Percentiles rank a stretch among this genome's conserved stretches.
phyloP scores from a whole-genome alignment of 768 basidiomycete species.

The Cytidiella melzeri region DNA sequence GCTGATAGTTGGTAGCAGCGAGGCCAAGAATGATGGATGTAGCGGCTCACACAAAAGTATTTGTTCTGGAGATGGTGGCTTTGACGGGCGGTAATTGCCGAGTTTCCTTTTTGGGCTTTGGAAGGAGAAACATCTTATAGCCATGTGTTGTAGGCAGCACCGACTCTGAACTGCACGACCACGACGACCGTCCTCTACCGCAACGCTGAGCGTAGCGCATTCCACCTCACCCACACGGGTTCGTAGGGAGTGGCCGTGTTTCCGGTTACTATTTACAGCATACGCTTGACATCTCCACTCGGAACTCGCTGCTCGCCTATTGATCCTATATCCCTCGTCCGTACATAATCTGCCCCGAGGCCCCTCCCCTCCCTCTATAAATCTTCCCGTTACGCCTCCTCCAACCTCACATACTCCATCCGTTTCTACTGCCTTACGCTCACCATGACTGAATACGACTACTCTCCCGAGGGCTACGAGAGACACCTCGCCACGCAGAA shows the following conservation, averaged over 20 bases:
- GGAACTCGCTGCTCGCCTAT: background rate
- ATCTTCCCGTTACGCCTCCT: background rate
- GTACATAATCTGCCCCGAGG: background rate
- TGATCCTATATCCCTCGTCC: background rate
- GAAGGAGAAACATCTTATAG: background rate
- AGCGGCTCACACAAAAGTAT: background rate
- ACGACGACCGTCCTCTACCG: background rate
- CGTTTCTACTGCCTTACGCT: background rate
- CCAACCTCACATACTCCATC: background rate
- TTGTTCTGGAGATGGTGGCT: background rate
- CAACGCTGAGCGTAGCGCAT: background rate
- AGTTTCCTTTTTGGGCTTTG: background rate
- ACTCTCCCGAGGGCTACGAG: slow-evolving; percentile 27
- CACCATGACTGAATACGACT: slow-evolving; percentile 31
- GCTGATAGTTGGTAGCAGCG: background rate
- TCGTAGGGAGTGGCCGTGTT: background rate
- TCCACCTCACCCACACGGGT: background rate
- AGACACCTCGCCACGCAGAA: slow-evolving; percentile 22
- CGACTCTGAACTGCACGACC: background rate
- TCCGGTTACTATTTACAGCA: background rate
- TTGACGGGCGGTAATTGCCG: background rate
- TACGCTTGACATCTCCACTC: background rate
- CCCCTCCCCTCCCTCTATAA: background rate
- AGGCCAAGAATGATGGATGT: background rate
- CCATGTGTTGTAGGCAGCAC: background rate